Evolutionary conservation across 83 land plant species (phyloP).

Genomic region (Picea mariana): DNA sequence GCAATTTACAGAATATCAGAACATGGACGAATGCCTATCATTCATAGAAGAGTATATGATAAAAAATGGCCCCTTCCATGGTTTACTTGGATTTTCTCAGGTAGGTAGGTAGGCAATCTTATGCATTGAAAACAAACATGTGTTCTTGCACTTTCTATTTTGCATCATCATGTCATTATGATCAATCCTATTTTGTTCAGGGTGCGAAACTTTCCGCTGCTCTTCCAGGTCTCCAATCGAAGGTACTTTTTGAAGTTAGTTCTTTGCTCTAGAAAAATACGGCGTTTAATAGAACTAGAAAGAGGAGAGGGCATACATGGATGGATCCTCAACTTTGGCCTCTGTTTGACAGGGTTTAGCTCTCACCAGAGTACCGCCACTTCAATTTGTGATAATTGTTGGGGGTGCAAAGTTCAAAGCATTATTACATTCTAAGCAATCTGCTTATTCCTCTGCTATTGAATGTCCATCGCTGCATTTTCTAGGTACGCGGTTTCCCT

Average conservation of each 20-base stretch:
- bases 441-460: constrained; percentile 46
- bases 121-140: not conserved
- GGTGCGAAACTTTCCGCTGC: constrained; percentile 70
- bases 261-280: not conserved
- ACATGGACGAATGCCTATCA: constrained; percentile 60
- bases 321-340: not conserved
- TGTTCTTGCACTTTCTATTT: not conserved
- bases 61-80: constrained; percentile 70
- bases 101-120: constrained; percentile 13
- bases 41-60: constrained; percentile 69
- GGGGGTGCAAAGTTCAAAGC: constrained; percentile 62
- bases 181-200: constrained; percentile 22
- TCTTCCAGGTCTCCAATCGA: constrained; percentile 62
- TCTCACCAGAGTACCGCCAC: constrained; percentile 58
- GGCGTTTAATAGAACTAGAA: not conserved
- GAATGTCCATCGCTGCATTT: constrained; percentile 66
- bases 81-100: constrained; percentile 82
- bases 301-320: not conserved
- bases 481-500: constrained; percentile 38
- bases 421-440: constrained; percentile 28
- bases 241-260: constrained; percentile 29
- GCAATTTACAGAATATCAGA: constrained; percentile 62
- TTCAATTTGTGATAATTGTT: constrained; percentile 57
- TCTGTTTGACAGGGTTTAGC: constrained; percentile 57
- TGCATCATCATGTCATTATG: not conserved